Percentiles rank a stretch among this genome's conserved stretches.
Conservation (phyloP, 2,329 filamentous ascomycete genomes). For the Alternaria conjuncta region DNA sequence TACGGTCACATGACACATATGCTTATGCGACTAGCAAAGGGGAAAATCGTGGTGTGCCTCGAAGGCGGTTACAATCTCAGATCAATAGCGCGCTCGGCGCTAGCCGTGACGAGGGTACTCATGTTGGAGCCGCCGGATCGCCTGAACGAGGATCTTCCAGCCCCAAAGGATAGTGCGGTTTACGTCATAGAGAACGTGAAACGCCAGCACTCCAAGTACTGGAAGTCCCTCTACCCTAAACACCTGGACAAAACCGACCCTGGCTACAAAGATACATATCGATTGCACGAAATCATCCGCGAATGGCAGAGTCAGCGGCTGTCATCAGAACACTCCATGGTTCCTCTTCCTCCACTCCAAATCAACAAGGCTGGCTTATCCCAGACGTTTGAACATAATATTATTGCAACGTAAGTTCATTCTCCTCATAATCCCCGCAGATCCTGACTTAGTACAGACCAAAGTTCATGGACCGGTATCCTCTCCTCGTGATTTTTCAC, state of each 20-base stretch:
- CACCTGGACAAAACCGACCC: slow-evolving; percentile 45
- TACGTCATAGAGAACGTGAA: slow-evolving; percentile 64
- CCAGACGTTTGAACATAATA: slow-evolving; percentile 83
- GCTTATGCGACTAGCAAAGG: slow-evolving; percentile 92
- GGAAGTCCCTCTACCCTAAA: slow-evolving; percentile 84
- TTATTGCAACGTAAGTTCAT: slow-evolving; percentile 71
- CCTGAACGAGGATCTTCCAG: slow-evolving; percentile 53
- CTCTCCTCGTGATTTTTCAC: slow-evolving; percentile 85
- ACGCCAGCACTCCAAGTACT: slow-evolving; percentile 70
- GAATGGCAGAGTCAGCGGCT: slow-evolving; percentile 75
- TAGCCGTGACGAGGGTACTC: slow-evolving; percentile 87
- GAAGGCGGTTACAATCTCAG: slow-evolving; percentile 95
- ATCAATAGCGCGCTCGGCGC: slow-evolving; percentile 89
- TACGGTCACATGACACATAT: slow-evolving; percentile 99
- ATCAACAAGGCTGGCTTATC: slow-evolving; percentile 77
- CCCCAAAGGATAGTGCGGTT: slow-evolving; percentile 59
- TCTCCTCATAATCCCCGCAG: not conserved
- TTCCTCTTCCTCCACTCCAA: slow-evolving; percentile 73
- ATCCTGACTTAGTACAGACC: slow-evolving; percentile 54
- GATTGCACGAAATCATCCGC: slow-evolving; percentile 81
- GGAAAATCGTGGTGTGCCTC: slow-evolving; percentile 89
- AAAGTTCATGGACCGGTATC: slow-evolving; percentile 68
- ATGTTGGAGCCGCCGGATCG: slow-evolving; percentile 91
- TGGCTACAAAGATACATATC: slow-evolving; percentile 49
- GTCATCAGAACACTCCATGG: slow-evolving; percentile 76